Conservation (phyloP, 169 alveolate species). For the Eimeria acervulina region DNA sequence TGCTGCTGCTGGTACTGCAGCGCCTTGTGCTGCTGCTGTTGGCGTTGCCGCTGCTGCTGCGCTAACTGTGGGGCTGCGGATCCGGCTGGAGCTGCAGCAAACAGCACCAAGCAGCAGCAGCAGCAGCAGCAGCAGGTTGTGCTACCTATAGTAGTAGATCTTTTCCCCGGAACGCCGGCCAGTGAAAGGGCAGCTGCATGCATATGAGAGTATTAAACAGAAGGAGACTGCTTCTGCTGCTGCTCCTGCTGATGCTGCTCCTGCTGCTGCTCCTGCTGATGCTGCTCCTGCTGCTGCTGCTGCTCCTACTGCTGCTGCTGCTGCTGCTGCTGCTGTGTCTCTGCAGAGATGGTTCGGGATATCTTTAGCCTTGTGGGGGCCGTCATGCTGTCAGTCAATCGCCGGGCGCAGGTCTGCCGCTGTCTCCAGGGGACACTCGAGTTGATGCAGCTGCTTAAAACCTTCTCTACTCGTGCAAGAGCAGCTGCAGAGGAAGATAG, state of each 20-base stretch:
- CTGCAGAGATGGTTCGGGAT: constrained; percentile 58
- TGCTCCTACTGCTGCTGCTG: constrained; percentile 1
- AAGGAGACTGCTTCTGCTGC: too few relatives aligned
- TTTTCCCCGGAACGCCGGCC: too few relatives aligned
- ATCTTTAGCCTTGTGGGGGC: constrained; percentile 78
- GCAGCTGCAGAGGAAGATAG: background rate
- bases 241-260: too few relatives aligned
- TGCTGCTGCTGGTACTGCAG: background rate
- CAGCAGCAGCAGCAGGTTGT: background rate
- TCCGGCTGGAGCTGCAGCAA: background rate
- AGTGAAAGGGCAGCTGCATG: too few relatives aligned
- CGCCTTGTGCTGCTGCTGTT: constrained; percentile 23
- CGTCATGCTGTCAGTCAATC: constrained; percentile 77
- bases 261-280: background rate
- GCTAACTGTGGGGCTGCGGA: background rate
- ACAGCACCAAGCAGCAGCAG: background rate
- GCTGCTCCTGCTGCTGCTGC: background rate
- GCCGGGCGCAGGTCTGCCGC: constrained; percentile 78
- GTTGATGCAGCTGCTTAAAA: constrained; percentile 75
- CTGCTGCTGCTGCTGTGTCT: constrained; percentile 25
- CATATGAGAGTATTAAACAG: too few relatives aligned
- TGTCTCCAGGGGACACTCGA: constrained; percentile 56
- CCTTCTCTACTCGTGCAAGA: constrained; percentile 50
- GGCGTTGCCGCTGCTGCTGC: background rate
- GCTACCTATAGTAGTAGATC: too few relatives aligned